These are phyloP conservation scores for Nothophaeocryptopus gaeumannii DNA, from an alignment of 2,329 filamentous ascomycete species.

Conservation along the genomic window DNA sequence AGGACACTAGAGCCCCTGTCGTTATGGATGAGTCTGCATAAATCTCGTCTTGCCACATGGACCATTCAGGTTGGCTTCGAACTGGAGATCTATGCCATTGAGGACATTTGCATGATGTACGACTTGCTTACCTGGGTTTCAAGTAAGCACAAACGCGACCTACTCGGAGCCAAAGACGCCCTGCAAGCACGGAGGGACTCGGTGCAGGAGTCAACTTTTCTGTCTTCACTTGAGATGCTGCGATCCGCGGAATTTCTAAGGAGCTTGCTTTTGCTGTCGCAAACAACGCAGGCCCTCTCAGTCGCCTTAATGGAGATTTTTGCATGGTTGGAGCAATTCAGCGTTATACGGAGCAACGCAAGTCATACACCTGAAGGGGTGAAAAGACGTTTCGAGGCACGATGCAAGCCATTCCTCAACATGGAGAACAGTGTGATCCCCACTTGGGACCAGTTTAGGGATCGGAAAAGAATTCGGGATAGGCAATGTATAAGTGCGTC, in stretches of 20 bases:
- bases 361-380: too few relatives aligned
- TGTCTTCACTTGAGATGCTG: too few relatives aligned
- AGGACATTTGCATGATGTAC: slow-evolving; percentile 87
- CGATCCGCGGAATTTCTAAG: too few relatives aligned
- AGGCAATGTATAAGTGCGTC: neutral
- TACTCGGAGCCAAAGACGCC: too few relatives aligned
- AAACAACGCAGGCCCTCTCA: too few relatives aligned
- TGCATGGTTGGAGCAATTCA: too few relatives aligned
- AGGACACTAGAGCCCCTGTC: slow-evolving; percentile 60
- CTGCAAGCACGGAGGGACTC: too few relatives aligned
- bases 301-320: too few relatives aligned
- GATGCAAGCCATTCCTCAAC: slow-evolving; percentile 77
- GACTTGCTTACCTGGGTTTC: slow-evolving; percentile 43
- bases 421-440: slow-evolving; percentile 59
- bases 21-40: slow-evolving; percentile 87
- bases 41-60: slow-evolving; percentile 82
- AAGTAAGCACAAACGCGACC: too few relatives aligned
- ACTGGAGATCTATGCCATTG: slow-evolving; percentile 79
- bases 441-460: slow-evolving; percentile 57
- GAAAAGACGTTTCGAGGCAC: slow-evolving; percentile 72
- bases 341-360: too few relatives aligned
- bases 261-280: too few relatives aligned
- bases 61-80: slow-evolving; percentile 92
- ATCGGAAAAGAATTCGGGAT: slow-evolving; percentile 1
- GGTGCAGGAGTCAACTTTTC: too few relatives aligned